Conservation (phyloP, 306 rosid genomes). For the Lithocarpus polystachyus region DNA sequence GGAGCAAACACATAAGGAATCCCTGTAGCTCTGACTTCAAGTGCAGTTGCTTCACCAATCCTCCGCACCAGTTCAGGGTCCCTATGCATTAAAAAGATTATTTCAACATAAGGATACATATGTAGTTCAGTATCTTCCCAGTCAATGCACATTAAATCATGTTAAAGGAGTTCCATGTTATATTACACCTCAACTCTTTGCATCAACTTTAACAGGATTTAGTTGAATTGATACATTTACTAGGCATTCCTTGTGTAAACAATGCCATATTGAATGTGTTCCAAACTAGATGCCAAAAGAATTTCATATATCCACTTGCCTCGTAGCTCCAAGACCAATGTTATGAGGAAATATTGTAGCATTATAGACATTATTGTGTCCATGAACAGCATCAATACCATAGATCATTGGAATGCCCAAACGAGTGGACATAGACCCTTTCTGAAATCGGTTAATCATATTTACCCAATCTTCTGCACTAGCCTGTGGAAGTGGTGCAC, state of each 20-base stretch:
- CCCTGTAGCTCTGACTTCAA: conserved; percentile 93
- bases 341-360: conserved; percentile 97
- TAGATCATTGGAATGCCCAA: conserved; percentile 95
- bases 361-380: conserved; percentile 90
- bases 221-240: background rate
- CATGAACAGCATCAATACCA: conserved; percentile 98
- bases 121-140: background rate
- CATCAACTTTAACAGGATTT: background rate
- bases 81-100: conserved; percentile 37
- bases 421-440: conserved; percentile 71
- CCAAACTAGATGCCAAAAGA: background rate
- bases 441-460: conserved; percentile 86
- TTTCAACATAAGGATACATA: conserved; percentile 22
- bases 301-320: conserved; percentile 51
- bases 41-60: conserved; percentile 94
- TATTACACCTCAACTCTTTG: background rate
- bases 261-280: background rate
- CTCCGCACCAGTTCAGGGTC: conserved; percentile 60
- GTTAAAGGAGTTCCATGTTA: no score
- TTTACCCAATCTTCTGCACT: conserved; percentile 85
- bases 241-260: background rate
- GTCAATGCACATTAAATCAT: background rate
- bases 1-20: conserved; percentile 93
- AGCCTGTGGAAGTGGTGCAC: conserved; percentile 85
- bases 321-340: conserved; percentile 91